Evolutionary conservation across 768 basidiomycete genomes (phyloP).

Genomic region (Paxillus rubicundulus): DNA sequence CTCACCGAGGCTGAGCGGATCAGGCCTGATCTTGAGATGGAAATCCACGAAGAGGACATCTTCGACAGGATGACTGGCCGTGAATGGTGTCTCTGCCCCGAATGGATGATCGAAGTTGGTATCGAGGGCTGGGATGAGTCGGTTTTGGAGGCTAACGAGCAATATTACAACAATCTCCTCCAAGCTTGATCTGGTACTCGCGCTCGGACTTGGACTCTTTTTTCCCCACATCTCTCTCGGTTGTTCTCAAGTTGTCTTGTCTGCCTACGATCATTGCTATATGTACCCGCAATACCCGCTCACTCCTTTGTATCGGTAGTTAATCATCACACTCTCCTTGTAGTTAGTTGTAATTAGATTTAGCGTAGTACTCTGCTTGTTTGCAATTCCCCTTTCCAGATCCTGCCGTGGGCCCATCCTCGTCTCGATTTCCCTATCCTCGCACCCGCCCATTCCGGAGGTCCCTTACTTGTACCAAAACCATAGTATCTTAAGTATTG

Average conservation of each 20-base stretch:
- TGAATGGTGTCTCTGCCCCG: conserved; percentile 6
- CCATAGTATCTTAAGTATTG: too few relatives aligned
- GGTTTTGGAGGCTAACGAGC: neutral
- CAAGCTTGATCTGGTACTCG: too few relatives aligned
- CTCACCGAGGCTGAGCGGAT: neutral
- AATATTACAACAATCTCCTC: too few relatives aligned
- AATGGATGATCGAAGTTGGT: conserved; percentile 7
- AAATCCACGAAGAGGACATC: neutral
- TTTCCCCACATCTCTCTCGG: too few relatives aligned
- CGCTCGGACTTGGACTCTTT: too few relatives aligned
- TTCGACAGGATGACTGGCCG: neutral
- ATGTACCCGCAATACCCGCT: neutral
- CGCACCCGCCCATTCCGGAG: too few relatives aligned
- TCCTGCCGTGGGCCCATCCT: too few relatives aligned
- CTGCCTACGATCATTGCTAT: neutral
- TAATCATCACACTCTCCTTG: neutral
- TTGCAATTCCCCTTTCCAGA: too few relatives aligned
- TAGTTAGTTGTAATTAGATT: neutral
- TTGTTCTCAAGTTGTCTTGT: neutral
- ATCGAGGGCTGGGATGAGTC: conserved; percentile 13
- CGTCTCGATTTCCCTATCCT: too few relatives aligned
- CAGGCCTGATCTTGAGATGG: neutral
- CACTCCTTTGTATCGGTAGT: neutral
- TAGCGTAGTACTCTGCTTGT: neutral
- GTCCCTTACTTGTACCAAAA: too few relatives aligned